phyloP scores from a whole-genome alignment of 139 green algal genomes.

The Haematococcus sp. region DNA sequence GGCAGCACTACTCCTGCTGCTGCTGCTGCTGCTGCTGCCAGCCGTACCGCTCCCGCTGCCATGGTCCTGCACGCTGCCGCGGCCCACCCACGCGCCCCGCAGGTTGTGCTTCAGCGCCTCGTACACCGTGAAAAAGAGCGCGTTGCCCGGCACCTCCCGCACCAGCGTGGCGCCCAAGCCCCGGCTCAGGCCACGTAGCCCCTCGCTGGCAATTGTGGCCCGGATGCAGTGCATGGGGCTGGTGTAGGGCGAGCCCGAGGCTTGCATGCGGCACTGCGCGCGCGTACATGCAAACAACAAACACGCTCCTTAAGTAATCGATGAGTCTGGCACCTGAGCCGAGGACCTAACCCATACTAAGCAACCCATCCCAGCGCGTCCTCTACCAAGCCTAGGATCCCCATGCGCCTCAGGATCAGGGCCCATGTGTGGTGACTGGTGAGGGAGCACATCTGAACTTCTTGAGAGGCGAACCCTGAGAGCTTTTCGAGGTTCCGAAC shows the following conservation, averaged over 20 bases:
- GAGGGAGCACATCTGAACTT: no score
- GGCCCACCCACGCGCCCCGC: background rate
- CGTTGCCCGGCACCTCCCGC: slow-evolving; percentile 75
- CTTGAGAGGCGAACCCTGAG: no score
- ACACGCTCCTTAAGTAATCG: no score
- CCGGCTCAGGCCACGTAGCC: slow-evolving; percentile 50
- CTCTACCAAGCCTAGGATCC: no score
- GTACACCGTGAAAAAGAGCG: slow-evolving; percentile 74
- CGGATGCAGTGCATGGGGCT: slow-evolving; percentile 49
- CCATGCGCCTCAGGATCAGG: no score
- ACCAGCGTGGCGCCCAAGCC: slow-evolving; percentile 66
- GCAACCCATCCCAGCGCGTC: no score
- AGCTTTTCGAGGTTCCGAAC: no score
- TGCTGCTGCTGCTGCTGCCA: slow-evolving; percentile 5
- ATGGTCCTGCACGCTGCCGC: background rate
- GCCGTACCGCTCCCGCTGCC: slow-evolving; percentile 12
- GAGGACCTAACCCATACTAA: no score
- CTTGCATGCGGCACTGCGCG: slow-evolving; percentile 60
- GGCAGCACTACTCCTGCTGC: background rate
- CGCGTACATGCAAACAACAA: background rate
- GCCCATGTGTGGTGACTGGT: no score
- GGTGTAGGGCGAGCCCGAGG: slow-evolving; percentile 23
- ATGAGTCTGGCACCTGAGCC: no score
- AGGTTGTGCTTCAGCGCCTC: slow-evolving; percentile 36
- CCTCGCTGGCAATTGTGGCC: slow-evolving; percentile 49